Conservation (phyloP, 495 filamentous ascomycete species). For the Mytilinidion resinicola region DNA sequence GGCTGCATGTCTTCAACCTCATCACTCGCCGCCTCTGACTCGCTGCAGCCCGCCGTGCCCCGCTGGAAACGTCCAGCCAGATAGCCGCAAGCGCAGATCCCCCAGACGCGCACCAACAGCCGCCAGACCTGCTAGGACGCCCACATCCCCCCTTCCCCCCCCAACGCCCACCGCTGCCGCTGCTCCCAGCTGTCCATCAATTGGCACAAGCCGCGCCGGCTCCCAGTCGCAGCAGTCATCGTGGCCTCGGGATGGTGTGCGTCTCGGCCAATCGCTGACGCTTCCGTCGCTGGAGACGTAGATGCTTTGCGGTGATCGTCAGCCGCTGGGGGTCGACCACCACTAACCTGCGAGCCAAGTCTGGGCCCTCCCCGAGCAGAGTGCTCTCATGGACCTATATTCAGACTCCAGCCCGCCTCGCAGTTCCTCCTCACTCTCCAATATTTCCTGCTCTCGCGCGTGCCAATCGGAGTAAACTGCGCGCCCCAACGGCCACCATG, state of each 20-base stretch:
- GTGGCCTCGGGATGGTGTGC: background rate
- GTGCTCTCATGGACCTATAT: background rate
- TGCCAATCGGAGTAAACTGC: background rate
- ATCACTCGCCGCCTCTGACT: background rate
- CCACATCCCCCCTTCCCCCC: background rate
- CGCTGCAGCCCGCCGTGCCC: background rate
- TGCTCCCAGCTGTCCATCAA: background rate
- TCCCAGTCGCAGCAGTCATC: background rate
- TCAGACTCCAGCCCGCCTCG: background rate
- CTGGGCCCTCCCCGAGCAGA: background rate
- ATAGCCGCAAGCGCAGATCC: conserved; percentile 1
- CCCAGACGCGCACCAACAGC: background rate
- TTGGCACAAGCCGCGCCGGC: background rate
- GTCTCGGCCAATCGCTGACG: background rate
- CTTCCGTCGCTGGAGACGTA: background rate
- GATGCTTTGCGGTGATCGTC: background rate
- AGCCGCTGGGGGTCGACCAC: background rate
- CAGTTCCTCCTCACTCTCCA: background rate
- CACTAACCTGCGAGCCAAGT: background rate
- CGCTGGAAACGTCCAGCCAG: background rate
- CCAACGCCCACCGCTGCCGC: background rate
- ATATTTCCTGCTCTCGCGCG: background rate
- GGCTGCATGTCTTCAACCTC: background rate
- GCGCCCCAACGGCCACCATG: background rate
- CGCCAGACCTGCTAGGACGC: background rate